Evolutionary conservation across 1,139 yeast genomes (phyloP), one percentile per base, ranked within the genome.

Genomic region (Diutina sp.): DNA sequence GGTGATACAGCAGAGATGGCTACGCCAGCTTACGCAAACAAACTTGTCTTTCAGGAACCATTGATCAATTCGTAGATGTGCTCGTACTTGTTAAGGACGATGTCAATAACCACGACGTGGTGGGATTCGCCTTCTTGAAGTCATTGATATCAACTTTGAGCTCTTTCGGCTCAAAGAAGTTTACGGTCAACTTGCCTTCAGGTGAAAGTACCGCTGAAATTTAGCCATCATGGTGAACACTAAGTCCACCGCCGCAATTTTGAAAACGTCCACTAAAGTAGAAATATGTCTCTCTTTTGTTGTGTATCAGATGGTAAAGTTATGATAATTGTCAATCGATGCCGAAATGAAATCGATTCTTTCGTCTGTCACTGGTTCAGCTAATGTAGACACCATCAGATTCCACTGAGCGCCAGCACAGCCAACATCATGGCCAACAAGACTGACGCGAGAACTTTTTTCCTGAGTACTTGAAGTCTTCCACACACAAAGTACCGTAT

Each of bases 301-400:
- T 0, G 96, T 87, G 65, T 87, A 90, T 99, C 99, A 93, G 6
- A 93, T 78, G 0, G 90, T 87, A 48, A 93, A 70, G 0, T 91
- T 80, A 59, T 84, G 85, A 66, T 90, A 96, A 29, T 86, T 79
- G 1, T 97, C 97, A 0, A 95, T 88, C 4, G 97, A 85, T 0
- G 98, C 98, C 47, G 91, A 70, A 25, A 91, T 76, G 57, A 86
- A 84, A 64, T 76, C 79, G 1, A 60, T 55, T 51, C 50, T 54
- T n/a, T 58, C 55, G 16, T 57, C 57, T n/a, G 41, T n/a, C 25
- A 11, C 28, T 28, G n/a, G 28, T 3, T 45, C 46, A 2, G 8
- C n/a, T 6, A 6, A 14, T n/a, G 18, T 21, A 41, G 11, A 52
- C 8, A 79, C 63, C 11, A 67, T 66, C 2, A 88, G 87, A 57